phyloP scores from a whole-genome alignment of 1,284 basidiomycete species.

The Leucoagaricus sp. region DNA sequence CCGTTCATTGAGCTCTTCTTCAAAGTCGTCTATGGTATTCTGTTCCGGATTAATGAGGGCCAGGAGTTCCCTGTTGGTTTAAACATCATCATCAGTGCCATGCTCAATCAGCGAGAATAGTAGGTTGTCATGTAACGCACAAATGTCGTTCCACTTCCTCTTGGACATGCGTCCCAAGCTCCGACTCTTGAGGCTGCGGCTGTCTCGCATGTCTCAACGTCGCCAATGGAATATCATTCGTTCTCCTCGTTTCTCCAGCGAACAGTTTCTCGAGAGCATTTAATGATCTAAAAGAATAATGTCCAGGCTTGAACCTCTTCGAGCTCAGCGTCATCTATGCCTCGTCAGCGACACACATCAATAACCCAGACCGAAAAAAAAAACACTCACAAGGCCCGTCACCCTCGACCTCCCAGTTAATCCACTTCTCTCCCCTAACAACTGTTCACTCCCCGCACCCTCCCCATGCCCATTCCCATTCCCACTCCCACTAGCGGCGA shows the following conservation, averaged over 20 bases:
- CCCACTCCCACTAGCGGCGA: background rate
- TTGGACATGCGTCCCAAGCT: constrained; percentile 42
- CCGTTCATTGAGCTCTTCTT: constrained; percentile 70
- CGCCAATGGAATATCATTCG: constrained; percentile 63
- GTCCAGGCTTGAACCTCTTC: constrained; percentile 37
- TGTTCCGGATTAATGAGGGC: constrained; percentile 59
- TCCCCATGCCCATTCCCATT: background rate
- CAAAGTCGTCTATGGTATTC: constrained; percentile 48
- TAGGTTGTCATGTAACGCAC: no score
- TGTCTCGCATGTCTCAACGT: constrained; percentile 47
- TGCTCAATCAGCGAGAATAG: background rate
- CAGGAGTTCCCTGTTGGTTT: constrained; percentile 58
- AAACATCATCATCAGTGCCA: constrained; percentile 9
- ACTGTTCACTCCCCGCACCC: background rate
- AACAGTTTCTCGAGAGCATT: constrained; percentile 67
- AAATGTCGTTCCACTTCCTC: constrained; percentile 73
- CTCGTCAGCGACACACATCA: background rate
- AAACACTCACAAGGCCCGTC: constrained; percentile 24
- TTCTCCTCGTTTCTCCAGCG: constrained; percentile 54
- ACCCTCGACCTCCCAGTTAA: constrained; percentile 48
- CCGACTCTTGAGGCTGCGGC: constrained; percentile 37
- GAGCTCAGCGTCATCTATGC: constrained; percentile 24
- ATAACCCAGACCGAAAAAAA: constrained; percentile 1
- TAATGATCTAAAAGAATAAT: constrained; percentile 58
- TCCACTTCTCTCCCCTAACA: constrained; percentile 19